Base-by-base conservation (phyloP, 257 asterid genomes). In the Solanum ahanhuiri region DNA sequence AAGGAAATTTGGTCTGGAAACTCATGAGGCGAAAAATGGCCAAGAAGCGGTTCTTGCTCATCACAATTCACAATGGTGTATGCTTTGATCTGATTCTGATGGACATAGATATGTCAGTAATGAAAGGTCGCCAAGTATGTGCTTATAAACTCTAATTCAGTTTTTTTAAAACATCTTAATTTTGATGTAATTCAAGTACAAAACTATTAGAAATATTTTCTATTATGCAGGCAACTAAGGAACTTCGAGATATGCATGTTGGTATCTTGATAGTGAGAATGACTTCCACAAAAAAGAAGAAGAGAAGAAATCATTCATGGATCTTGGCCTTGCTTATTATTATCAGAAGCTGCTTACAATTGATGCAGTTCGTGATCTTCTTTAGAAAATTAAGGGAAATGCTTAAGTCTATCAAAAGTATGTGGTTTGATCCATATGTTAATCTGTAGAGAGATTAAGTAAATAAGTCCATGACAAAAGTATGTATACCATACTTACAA, bases 61-160 rank as follows among this genome's bases (percentile, higher is more conserved):
- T 86, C 76, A 22, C 1, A 37, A 37, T 37, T 67, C 90, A 37
- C 10, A 37, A 37, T 1, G 95, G 94, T 8, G 86, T 84, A 45
- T 58, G 8, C 28, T 93, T 87, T 17, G 93, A 92, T 88, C 87
- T 91, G 4, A 88, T 92, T 58, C 67, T 91, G 5, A 93, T 93
- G 94, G 94, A 91, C 87, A 82, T 87, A 91, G 92, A 91, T 60
- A 92, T 93, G 95, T 93, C 91, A 0, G 79, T 91, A 72, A 92
- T 90, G 93, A 87, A 91, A 43, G 94, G 95, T 12, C 63, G 88
- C 9, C 51, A 86, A 91, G 95, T 92, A 35, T 51, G 86, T 35
- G 43, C 18, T 18, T 54, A 51, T 51, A 51, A 51, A 51, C 17
- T 2, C 3, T 51, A 54, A 54, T 31, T 35, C 2, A 12, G 4